Base-by-base conservation (phyloP, 2,329 filamentous ascomycete genomes). In the Penicillium sp. region DNA sequence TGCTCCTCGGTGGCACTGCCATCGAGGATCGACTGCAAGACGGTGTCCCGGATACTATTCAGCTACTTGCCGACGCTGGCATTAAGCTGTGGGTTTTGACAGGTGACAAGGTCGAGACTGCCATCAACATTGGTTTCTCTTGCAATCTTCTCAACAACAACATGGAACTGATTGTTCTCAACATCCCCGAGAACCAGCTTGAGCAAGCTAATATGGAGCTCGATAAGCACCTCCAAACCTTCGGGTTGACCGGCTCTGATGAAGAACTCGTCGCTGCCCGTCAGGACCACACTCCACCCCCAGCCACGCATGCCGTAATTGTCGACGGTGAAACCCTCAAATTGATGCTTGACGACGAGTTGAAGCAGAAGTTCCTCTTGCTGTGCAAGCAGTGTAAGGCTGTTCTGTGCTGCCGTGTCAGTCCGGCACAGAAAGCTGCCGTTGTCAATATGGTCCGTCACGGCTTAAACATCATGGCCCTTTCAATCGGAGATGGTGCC, bases 41-140 rank as follows among this genome's bases (percentile, higher is more conserved):
- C 59, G 93, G 91, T 49, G 93, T 98, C 3, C 93, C 93, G 6
- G 93, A 97, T 64, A 91, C 93, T 0, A 98, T 98, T 60, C 87
- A 86, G 41, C 74, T 98, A 36, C 82, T 98, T 42, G 91, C 86
- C 24, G 82, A 89, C 62, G 93, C 93, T 44, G 94, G 94, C 66
- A 96, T 98, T 70, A 98, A 98, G 71, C 80, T 98, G 6, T 98
- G 93, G 93, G 93, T 98, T 44, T 74, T 98, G 55, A 98, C 93
- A 13, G 93, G 94, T 54, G 93, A 98, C 77, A 98, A 97, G 71
- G 91, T 97, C 26, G 93, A 98, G 72, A 98, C 93, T 20, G 93
- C 94, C 47, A 98, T 98, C 81, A 98, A 98, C 72, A 98, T 98
- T 64, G 93, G 93, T 2, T 98, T 97, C 71, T 98, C 94, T 9